These are phyloP conservation scores for Neltuma alba DNA, from an alignment of 306 rosid species.

Conservation along the genomic window DNA sequence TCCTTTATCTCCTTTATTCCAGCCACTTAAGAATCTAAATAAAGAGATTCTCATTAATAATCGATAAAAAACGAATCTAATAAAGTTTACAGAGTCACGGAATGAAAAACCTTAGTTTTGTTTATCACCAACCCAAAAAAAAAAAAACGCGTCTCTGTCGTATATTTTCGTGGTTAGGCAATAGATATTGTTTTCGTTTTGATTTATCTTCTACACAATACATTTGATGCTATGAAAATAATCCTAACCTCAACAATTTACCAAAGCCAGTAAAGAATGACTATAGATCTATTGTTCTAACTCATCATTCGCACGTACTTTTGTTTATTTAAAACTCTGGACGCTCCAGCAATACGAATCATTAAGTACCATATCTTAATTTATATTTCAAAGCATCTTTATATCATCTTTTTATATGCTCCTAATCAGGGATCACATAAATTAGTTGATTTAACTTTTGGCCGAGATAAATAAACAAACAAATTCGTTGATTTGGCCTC, in stretches of 20 bases:
- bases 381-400: background rate
- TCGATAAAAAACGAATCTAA: constrained; percentile 36
- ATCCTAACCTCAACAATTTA: background rate
- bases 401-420: background rate
- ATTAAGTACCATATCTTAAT: no score
- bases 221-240: background rate
- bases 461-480: background rate
- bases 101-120: background rate
- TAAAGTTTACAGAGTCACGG: constrained; percentile 31
- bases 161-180: constrained; percentile 1
- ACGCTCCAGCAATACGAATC: background rate
- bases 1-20: constrained; percentile 7
- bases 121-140: background rate
- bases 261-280: background rate
- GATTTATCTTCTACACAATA: background rate
- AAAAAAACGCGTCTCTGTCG: background rate
- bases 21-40: constrained; percentile 38
- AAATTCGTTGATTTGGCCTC: background rate
- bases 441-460: background rate
- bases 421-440: background rate
- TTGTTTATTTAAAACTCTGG: background rate
- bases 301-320: background rate
- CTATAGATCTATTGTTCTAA: background rate
- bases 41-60: constrained; percentile 18
- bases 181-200: background rate